Percentiles rank a stretch among this genome's conserved stretches.
phyloP scores from a whole-genome alignment of 495 filamentous ascomycete genomes.

The Lepidopterella palustris region DNA sequence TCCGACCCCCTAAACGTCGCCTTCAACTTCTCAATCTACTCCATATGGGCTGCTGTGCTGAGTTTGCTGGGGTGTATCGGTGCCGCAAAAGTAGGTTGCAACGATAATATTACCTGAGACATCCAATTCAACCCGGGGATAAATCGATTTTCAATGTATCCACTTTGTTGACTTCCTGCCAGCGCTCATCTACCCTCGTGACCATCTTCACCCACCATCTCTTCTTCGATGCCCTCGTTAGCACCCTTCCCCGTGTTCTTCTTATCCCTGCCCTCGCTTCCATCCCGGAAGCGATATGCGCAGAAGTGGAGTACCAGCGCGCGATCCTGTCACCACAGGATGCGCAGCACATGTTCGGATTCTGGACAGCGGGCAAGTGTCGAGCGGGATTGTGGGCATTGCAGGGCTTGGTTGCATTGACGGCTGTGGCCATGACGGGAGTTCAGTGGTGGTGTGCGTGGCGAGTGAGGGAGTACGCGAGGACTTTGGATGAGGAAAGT shows the following conservation, averaged over 20 bases:
- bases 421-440: conserved; percentile 7
- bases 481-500: neutral
- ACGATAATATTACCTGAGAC: no score
- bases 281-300: neutral
- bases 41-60: conserved; percentile 7
- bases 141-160: no score
- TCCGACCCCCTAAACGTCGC: conserved; percentile 9
- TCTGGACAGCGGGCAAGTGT: conserved; percentile 6
- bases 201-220: conserved; percentile 13
- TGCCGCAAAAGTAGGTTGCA: conserved; percentile 9
- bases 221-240: conserved; percentile 9
- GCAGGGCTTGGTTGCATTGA: conserved; percentile 5
- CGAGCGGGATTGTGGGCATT: neutral
- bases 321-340: neutral
- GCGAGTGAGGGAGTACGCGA: conserved; percentile 12
- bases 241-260: conserved; percentile 5
- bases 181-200: neutral
- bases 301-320: conserved; percentile 1
- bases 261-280: neutral
- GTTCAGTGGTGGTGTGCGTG: conserved; percentile 25
- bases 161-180: neutral
- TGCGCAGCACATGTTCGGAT: neutral
- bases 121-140: no score
- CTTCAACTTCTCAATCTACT: conserved; percentile 12
- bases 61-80: conserved; percentile 16